phyloP scores from a whole-genome alignment of 1,139 yeast species.

The Debaryomyces coudertii region DNA sequence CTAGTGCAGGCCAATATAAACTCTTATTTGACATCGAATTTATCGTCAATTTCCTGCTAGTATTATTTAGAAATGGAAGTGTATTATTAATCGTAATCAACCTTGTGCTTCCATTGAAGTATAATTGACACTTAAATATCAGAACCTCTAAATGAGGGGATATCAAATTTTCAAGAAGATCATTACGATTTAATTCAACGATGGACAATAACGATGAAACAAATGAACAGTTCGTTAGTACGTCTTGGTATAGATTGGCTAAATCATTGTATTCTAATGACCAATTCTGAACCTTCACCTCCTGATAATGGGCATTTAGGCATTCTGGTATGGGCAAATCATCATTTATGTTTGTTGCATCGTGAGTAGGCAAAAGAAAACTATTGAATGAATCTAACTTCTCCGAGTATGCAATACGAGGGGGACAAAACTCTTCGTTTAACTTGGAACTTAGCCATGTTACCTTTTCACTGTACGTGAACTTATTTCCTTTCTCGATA shows the following conservation, averaged over 20 bases:
- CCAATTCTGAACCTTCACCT: conserved; percentile 24
- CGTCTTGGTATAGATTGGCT: conserved; percentile 51
- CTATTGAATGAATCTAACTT: conserved; percentile 18
- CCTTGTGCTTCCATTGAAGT: conserved; percentile 64
- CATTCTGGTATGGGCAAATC: conserved; percentile 22
- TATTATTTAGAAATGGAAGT: conserved; percentile 33
- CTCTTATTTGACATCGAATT: conserved; percentile 43
- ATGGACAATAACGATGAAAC: conserved; percentile 65
- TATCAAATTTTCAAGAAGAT: conserved; percentile 22
- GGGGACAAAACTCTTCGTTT: conserved; percentile 35
- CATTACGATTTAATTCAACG: conserved; percentile 22
- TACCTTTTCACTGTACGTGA: conserved; percentile 28
- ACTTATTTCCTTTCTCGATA: conserved; percentile 9
- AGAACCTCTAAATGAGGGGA: conserved; percentile 31
- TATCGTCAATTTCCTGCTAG: conserved; percentile 31
- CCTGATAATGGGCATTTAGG: conserved; percentile 20
- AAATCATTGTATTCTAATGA: conserved; percentile 19
- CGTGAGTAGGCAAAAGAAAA: not conserved
- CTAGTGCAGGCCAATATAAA: conserved; percentile 67
- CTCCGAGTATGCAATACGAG: conserved; percentile 29
- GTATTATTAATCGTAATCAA: conserved; percentile 52
- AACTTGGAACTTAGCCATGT: conserved; percentile 51
- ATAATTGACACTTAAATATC: conserved; percentile 38
- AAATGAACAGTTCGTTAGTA: conserved; percentile 73
- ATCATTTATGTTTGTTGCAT: not conserved